phyloP scores from a whole-genome alignment of 2,329 filamentous ascomycete genomes.

The Monosporascus ibericus region DNA sequence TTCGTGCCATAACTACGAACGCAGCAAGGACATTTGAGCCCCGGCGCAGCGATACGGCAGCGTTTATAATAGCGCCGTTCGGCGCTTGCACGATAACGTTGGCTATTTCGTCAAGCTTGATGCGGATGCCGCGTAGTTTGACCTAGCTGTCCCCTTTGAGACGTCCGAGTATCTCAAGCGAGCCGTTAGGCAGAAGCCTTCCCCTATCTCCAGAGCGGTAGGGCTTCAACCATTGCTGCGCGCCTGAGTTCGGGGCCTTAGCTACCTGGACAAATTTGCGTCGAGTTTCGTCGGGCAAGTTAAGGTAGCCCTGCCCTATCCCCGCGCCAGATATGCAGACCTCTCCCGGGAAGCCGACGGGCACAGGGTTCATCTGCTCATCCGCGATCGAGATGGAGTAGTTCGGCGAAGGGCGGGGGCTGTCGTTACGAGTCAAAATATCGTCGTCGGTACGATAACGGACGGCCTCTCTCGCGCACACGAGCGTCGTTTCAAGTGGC shows the following conservation, averaged over 20 bases:
- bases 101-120: constrained; percentile 39
- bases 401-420: constrained; percentile 27
- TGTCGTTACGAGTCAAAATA: constrained; percentile 4
- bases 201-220: constrained; percentile 34
- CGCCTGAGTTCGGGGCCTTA: no score
- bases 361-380: constrained; percentile 24
- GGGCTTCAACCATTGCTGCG: constrained; percentile 4
- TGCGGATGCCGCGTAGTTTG: constrained; percentile 34
- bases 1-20: constrained; percentile 12
- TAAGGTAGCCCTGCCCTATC: constrained; percentile 12
- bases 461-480: constrained; percentile 3
- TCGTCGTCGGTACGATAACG: background rate
- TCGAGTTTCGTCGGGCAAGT: background rate
- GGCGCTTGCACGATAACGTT: constrained; percentile 6
- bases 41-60: constrained; percentile 1
- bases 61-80: constrained; percentile 1
- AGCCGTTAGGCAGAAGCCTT: constrained; percentile 23
- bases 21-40: constrained; percentile 14
- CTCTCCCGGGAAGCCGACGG: constrained; percentile 34
- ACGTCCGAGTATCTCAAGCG: constrained; percentile 26
- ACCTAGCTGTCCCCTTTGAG: constrained; percentile 32
- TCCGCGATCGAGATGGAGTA: constrained; percentile 33
- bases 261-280: background rate
- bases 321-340: constrained; percentile 31
- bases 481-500: constrained; percentile 18